Evolutionary conservation across 2,329 filamentous ascomycete genomes (phyloP), one percentile per base, ranked within the genome.

Genomic region (Juglanconis oblonga): DNA sequence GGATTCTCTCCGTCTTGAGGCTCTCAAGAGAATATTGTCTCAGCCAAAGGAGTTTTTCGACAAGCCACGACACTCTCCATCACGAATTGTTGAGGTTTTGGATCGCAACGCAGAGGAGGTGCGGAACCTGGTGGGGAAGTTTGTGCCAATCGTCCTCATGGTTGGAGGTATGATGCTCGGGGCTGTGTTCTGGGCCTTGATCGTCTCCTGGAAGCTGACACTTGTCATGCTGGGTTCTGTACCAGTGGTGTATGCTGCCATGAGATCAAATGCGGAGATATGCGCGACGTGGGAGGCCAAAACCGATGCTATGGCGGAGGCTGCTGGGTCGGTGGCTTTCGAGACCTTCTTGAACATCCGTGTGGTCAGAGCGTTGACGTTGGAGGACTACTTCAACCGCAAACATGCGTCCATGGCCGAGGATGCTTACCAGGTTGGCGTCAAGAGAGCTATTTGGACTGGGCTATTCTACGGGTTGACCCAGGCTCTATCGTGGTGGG

Each of bases 71-170:
- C 90, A 95, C 71, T 84, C 82, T 0, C 77, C 88, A 0, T 78
- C 80, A 1, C 79, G 81, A 2, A 79, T 98, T 47, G 86, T 81
- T 1, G 87, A 91, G 62, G 88, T 83, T 49, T 81, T 98, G 0
- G 91, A 96, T 67, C 84, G 89, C 14, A 90, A 91, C 67, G 90
- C 89, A 0, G 92, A 98, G 70, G 92, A 97, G 70, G 93, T 95
- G 84, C 84, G 90, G 8, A 92, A 91, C 66, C 77, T 98, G 0
- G 80, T 96, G 0, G 89, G 90, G 2, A 84, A 89, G 1, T 96
- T 97, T 68, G 80, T 88, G 0, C 88, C 89, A 1, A 85, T 89
- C 56, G 73, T 89, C 1, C 79, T 93, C 13, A 84, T 88, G 9
- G 87, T 90, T 3, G 69, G 79, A 0, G 74, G 85, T 55, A 93